Conservation (phyloP, 306 rosid species). For the Mimosa bimucronata region DNA sequence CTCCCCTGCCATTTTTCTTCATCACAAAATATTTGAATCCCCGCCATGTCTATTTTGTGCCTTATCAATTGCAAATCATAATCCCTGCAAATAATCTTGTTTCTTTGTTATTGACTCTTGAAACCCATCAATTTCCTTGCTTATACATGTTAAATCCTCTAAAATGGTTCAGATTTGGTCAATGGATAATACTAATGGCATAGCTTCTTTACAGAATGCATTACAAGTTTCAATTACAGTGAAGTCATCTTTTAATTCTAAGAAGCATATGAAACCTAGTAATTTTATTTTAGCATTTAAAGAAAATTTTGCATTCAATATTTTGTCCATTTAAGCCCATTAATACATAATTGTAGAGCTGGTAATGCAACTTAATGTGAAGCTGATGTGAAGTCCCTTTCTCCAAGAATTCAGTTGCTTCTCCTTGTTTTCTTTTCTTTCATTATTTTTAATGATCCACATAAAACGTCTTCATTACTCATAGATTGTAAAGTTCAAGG, state of each 20-base stretch:
- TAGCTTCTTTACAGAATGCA: not conserved
- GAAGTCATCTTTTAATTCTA: not conserved
- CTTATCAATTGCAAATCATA: not conserved
- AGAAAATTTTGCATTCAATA: not conserved
- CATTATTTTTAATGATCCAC: too few relatives aligned
- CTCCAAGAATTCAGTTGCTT: too few relatives aligned
- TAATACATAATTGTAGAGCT: not conserved
- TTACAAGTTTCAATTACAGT: not conserved
- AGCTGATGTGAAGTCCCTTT: not conserved
- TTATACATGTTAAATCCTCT: constrained; percentile 4
- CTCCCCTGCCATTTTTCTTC: too few relatives aligned
- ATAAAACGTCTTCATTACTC: too few relatives aligned
- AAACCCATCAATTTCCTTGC: constrained; percentile 66
- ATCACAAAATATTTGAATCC: too few relatives aligned
- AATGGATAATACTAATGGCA: constrained; percentile 14
- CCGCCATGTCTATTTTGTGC: too few relatives aligned
- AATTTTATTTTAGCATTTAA: not conserved
- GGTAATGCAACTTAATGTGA: not conserved
- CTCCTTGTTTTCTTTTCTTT: too few relatives aligned
- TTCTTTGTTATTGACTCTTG: constrained; percentile 78
- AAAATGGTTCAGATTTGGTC: constrained; percentile 1
- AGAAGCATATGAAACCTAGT: not conserved
- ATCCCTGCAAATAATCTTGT: constrained; percentile 13
- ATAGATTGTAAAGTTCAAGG: constrained; percentile 8
- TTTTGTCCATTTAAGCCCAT: not conserved